Base-by-base conservation (phyloP, 169 alveolate species). In the Cryptosporidium ryanae region DNA sequence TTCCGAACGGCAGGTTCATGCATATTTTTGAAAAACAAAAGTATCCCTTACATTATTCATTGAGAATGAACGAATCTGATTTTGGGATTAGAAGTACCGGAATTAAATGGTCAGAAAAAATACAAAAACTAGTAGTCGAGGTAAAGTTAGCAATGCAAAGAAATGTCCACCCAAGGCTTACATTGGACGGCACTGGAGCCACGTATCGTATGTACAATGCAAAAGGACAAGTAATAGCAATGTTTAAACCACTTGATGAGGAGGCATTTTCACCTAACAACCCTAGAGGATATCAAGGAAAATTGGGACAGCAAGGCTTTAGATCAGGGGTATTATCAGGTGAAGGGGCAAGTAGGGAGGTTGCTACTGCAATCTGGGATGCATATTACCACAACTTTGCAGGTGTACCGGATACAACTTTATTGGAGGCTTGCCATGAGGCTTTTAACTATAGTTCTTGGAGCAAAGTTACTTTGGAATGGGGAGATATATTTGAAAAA, bases 241-340 rank as follows among this genome's bases (percentile, higher is more conserved):
- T 98, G 70, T 98, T 98, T 91, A 98, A 98, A 82, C 99, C 99
- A 13, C 65, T 94, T 63, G 99, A 98, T 93, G 99, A 98, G 89
- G 99, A 98, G 90, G 98, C 99, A 29, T 97, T 96, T 90, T 98
- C 99, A 15, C 99, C 99, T 13, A 96, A 95, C 91, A 98, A 98
- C 83, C 99, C 99, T 15, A 93, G 99, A 44, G 99, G 99, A 12
- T 95, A 97, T 94, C 94, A 92, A 52, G 99, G 98, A 6, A 95
- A 96, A 52, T 90, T 98, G 82, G 98, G 98, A 29, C 96, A 95
- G 76, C 94, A 92, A 63, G 98, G 99, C 7, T 96, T 97, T 66
- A 92, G 99, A 66, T 91, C 95, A 49, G 99, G 99, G 2, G 97
- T 97, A 52, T 90, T 96, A 27, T 96, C 99, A 15, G 99, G 99